Conservation (phyloP, 2,329 filamentous ascomycete species). For the Botrytis fragariae region DNA sequence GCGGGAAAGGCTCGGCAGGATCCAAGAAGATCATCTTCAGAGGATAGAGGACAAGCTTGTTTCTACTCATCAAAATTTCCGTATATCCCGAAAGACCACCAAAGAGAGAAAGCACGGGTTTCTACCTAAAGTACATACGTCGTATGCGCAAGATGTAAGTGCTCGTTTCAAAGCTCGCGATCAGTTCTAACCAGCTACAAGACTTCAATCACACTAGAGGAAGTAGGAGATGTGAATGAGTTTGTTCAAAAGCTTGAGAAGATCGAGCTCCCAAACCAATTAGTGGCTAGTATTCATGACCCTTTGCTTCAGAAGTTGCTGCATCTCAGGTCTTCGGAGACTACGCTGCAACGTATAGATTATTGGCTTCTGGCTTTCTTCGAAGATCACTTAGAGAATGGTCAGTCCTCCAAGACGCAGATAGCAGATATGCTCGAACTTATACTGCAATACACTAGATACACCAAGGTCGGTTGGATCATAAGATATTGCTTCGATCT, state of each 20-base stretch:
- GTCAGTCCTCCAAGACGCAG: conserved; percentile 48
- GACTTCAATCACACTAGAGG: conserved; percentile 68
- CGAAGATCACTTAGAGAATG: conserved; percentile 52
- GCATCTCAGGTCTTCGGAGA: conserved; percentile 57
- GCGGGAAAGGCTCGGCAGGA: conserved; percentile 63
- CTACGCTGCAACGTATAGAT: conserved; percentile 51
- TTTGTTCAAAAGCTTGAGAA: conserved; percentile 73
- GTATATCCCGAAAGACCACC: conserved; percentile 55
- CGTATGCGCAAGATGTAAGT: conserved; percentile 63
- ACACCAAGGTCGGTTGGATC: conserved; percentile 49
- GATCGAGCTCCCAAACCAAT: conserved; percentile 77
- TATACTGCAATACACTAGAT: conserved; percentile 54
- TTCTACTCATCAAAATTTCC: conserved; percentile 55
- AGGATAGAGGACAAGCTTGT: conserved; percentile 45
- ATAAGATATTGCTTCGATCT: conserved; percentile 14
- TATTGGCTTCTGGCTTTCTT: conserved; percentile 59
- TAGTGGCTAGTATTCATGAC: conserved; percentile 73
- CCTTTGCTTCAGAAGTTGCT: conserved; percentile 76
- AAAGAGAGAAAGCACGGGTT: conserved; percentile 48
- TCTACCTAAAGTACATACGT: conserved; percentile 71
- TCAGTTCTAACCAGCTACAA: conserved; percentile 34
- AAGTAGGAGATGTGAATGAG: conserved; percentile 67
- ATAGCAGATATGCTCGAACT: conserved; percentile 55
- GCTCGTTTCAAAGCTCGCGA: neutral
- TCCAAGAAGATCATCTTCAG: conserved; percentile 59